Evolutionary conservation across 345 rosid genomes (phyloP), one percentile per base, ranked within the genome.

Genomic region (Aquilaria malaccensis): DNA sequence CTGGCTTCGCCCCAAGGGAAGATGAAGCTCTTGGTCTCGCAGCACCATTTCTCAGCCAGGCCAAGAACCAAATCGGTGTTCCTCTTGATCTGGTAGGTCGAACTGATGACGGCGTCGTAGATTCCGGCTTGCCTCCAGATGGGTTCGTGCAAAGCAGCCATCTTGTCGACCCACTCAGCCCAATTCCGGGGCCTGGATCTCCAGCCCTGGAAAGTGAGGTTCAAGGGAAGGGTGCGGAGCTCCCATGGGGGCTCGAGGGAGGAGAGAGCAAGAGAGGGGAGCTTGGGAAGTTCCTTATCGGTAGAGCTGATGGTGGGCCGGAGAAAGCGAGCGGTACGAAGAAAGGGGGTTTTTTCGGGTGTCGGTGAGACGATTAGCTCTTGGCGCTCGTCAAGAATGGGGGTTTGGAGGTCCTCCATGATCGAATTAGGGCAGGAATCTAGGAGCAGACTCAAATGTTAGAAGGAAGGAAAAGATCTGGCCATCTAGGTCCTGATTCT

Each of bases 1-100:
- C 76, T 68, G 0, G 74, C 80, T 69, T 72, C 74, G 13, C 72
- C 77, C 71, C 69, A 72, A 3, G 76, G 33, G n/a, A 68, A 76
- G 10, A 71, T 47, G 58, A 71, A 76, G 3, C 73, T 50, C n/a
- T 72, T 68, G 2, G 68, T 71, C 9, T 65, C 63, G 0, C 66
- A 53, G 32, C 68, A 61, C 71, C 74, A 72, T 58, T 43, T 72
- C 61, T 65, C 69, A 1, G 61, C 74, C 45, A 72, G 30, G 31
- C 59, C 70, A 33, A 68, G 46, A 49, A 76, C 30, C 66, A 68
- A 72, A n/a, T 55, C 66, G 45, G 0, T 3, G 45, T 72, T 30
- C 59, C 14, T 68, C 2, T 32, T 10, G 29, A 76, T 49, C 30
- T 30, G 7, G 3, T 61, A 53, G 0, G 56, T 72, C 2, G 77